phyloP scores from a whole-genome alignment of 1,139 yeast genomes.

The Citeromyces siamensis region DNA sequence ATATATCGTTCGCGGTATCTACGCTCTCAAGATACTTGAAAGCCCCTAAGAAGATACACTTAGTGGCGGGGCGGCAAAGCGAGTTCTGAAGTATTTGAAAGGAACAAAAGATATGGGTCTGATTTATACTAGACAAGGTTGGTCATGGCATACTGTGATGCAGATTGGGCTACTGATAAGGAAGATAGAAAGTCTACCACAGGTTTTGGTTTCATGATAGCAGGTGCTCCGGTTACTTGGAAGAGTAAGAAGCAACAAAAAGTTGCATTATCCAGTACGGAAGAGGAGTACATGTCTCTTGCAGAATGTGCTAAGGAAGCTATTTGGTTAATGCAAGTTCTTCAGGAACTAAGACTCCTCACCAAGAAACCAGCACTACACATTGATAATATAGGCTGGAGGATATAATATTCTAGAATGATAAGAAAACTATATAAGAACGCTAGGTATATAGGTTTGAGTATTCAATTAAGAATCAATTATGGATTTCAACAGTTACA shows the following conservation, averaged over 20 bases:
- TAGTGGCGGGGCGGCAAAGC: conserved; percentile 10
- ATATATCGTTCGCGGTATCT: neutral
- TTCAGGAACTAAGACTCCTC: neutral
- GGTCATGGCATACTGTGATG: conserved; percentile 9
- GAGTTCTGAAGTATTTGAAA: conserved; percentile 8
- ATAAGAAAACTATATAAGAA: no score
- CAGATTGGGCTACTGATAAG: conserved; percentile 9
- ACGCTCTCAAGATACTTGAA: neutral
- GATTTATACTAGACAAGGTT: conserved; percentile 3
- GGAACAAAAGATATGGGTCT: conserved; percentile 8
- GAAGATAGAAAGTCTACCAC: conserved; percentile 9
- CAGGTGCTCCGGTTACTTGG: conserved; percentile 2
- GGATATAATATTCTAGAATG: no score
- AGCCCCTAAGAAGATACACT: conserved; percentile 1
- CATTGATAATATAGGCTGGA: conserved; percentile 10
- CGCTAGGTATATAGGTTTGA: no score
- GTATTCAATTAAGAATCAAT: no score
- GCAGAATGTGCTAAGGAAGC: conserved; percentile 7
- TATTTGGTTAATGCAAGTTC: conserved; percentile 5
- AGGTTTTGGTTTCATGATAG: conserved; percentile 9
- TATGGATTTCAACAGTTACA: no score
- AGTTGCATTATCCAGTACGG: conserved; percentile 8
- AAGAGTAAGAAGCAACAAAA: conserved; percentile 2
- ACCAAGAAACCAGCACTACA: conserved; percentile 1
- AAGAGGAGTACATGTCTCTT: conserved; percentile 8